Percentiles rank a stretch among this genome's conserved stretches.
These are phyloP conservation scores for Phaseolus coccineus DNA, from an alignment of 331 rosid species.

Conservation along the genomic window DNA sequence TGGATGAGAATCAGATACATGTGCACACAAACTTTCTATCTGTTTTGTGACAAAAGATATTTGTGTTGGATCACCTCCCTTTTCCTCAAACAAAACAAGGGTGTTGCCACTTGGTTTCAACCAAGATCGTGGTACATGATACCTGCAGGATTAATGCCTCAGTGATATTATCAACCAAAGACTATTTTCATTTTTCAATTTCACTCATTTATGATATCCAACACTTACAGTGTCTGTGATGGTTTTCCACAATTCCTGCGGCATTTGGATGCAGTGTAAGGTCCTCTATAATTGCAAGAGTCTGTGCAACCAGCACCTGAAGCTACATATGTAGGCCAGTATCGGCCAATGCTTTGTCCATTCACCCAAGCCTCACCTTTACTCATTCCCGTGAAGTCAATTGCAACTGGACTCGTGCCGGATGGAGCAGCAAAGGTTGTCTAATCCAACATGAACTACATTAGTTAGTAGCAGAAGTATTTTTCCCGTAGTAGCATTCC, in stretches of 20 bases:
- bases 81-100: constrained; percentile 89
- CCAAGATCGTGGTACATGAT: constrained; percentile 91
- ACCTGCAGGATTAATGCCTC: constrained; percentile 53
- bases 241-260: constrained; percentile 89
- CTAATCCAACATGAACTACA: constrained; percentile 55
- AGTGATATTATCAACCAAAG: constrained; percentile 39
- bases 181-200: constrained; percentile 24
- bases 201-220: constrained; percentile 16
- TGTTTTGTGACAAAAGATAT: constrained; percentile 72
- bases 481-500: constrained; percentile 2
- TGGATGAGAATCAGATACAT: constrained; percentile 85
- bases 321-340: constrained; percentile 77
- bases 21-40: constrained; percentile 76
- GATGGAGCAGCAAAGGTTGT: constrained; percentile 72
- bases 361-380: constrained; percentile 99
- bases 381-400: constrained; percentile 95
- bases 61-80: constrained; percentile 85
- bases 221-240: constrained; percentile 79
- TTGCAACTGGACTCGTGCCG: constrained; percentile 80
- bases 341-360: constrained; percentile 96
- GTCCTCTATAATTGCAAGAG: constrained; percentile 79
- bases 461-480: constrained; percentile 45
- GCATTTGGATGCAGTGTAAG: constrained; percentile 67
- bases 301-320: constrained; percentile 63
- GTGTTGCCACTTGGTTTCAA: constrained; percentile 69